Base-by-base conservation (phyloP, 371 early-diverging fungal species). In the Saksenaea vasiformis region DNA sequence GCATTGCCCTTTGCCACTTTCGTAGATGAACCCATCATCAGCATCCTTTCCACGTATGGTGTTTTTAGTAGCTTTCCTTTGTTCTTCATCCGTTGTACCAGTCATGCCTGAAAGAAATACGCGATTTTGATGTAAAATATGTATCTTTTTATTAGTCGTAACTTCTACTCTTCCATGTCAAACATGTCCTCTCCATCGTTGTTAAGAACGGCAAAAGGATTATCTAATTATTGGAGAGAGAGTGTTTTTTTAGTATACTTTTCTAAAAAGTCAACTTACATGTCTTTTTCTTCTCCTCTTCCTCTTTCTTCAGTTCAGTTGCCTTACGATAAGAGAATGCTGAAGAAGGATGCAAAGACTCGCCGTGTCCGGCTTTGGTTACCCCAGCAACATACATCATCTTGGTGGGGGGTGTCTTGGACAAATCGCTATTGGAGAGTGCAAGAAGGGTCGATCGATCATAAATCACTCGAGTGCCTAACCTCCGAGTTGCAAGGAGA, bases 331-430 rank as follows among this genome's bases (percentile, higher is more conserved):
- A 72, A 57, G 68, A 59, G 56, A 41, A 62, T 44, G 44, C 62
- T 58, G 57, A 64, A 51, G 36, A 56, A 57, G 26, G 56, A 24
- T 64, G 60, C 44, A 24, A 13, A 15, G 54, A 35, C 28, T 74
- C 66, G 54, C 67, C 67, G 61, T 72, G 68, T 22, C 70, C 66
- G 35, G 78, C 66, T 64, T 72, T 78, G 54, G 90, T 87, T 15
- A 90, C 85, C 60, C 90, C 90, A 41, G 90, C 82, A 54, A 89
- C 80, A 67, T 77, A 84, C 4, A 79, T 80, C 78, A 89, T 74
- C 64, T 80, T 80, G 58, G 74, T 78, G 54, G 90, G 90, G 41
- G 86, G 87, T 7, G 85, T 79, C 65, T 85, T 85, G 4, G 87
- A 78, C 66, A 90, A 65, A 28, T 82, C 85, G 68, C 88, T 88